phyloP scores from a whole-genome alignment of 345 rosid species.

The Cardamine occulta region DNA sequence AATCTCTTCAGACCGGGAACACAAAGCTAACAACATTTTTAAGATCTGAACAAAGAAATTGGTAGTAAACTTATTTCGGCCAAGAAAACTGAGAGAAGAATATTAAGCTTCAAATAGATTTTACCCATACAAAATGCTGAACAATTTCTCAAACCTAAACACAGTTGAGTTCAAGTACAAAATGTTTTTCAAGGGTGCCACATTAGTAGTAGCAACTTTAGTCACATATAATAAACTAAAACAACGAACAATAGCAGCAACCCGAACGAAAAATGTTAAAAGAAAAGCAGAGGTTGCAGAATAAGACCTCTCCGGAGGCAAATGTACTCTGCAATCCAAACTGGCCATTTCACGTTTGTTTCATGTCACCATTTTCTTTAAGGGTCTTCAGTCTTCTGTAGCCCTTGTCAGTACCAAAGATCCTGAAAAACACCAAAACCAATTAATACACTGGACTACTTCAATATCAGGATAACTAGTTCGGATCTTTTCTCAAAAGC shows the following conservation, averaged over 20 bases:
- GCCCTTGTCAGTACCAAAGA: slow-evolving; percentile 94
- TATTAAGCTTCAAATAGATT: slow-evolving; percentile 6
- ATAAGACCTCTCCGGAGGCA: slow-evolving; percentile 30
- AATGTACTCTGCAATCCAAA: slow-evolving; percentile 30
- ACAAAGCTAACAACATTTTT: background rate
- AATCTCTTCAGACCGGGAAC: background rate
- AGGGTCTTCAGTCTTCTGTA: slow-evolving; percentile 83
- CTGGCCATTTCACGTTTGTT: slow-evolving; percentile 33
- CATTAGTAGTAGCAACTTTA: slow-evolving; percentile 33
- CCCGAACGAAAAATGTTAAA: slow-evolving; percentile 7
- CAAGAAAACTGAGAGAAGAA: background rate
- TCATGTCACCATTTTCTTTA: slow-evolving; percentile 46
- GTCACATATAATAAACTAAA: slow-evolving; percentile 26
- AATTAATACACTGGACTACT: background rate
- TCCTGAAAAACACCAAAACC: slow-evolving; percentile 50
- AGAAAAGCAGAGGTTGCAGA: slow-evolving; percentile 20
- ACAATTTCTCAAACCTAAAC: slow-evolving; percentile 29
- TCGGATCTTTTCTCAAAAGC: background rate
- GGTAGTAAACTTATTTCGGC: background rate
- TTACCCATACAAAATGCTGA: slow-evolving; percentile 20
- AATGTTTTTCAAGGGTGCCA: slow-evolving; percentile 27
- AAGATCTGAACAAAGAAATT: background rate
- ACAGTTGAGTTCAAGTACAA: slow-evolving; percentile 14
- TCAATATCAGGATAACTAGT: background rate
- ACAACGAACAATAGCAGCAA: slow-evolving; percentile 23